These are phyloP conservation scores for Colletotrichum sp. DNA, from an alignment of 2,329 filamentous ascomycete species.

Conservation along the genomic window DNA sequence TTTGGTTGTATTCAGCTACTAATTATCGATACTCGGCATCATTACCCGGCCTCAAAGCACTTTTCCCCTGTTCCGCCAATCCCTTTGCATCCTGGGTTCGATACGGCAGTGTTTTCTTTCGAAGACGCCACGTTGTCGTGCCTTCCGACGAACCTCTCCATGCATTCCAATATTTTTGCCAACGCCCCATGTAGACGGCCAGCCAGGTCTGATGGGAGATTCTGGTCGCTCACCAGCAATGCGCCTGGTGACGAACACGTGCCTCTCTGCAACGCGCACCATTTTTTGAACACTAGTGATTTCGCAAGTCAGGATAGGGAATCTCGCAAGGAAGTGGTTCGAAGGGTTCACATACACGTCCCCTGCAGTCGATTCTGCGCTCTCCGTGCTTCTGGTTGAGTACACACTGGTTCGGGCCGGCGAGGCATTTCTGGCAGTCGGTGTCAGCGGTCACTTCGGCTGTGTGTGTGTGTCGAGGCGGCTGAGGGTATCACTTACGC, in stretches of 20 bases:
- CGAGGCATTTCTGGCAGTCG: background rate
- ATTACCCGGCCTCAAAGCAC: background rate
- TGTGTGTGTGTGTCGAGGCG: background rate
- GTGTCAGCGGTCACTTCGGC: background rate
- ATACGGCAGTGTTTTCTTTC: background rate
- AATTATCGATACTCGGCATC: background rate
- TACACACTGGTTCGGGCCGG: background rate
- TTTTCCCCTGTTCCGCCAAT: accelerated
- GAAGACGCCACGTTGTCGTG: background rate
- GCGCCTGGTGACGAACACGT: background rate
- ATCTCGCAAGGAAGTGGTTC: background rate
- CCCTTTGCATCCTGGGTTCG: background rate
- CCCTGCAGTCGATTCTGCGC: background rate
- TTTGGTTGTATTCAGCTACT: background rate
- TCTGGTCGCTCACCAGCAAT: background rate
- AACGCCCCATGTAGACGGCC: background rate
- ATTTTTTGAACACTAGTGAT: background rate
- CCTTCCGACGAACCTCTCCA: background rate
- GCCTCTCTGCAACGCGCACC: background rate
- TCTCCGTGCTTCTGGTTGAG: background rate
- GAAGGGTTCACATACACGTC: accelerated
- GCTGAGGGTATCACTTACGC: background rate
- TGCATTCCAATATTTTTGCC: background rate
- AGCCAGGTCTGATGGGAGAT: background rate
- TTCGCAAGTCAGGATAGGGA: background rate